Evolutionary conservation across 73 alveolate genomes (phyloP), one percentile per base, ranked within the genome.

Genomic region (Diophrys appendiculata): DNA sequence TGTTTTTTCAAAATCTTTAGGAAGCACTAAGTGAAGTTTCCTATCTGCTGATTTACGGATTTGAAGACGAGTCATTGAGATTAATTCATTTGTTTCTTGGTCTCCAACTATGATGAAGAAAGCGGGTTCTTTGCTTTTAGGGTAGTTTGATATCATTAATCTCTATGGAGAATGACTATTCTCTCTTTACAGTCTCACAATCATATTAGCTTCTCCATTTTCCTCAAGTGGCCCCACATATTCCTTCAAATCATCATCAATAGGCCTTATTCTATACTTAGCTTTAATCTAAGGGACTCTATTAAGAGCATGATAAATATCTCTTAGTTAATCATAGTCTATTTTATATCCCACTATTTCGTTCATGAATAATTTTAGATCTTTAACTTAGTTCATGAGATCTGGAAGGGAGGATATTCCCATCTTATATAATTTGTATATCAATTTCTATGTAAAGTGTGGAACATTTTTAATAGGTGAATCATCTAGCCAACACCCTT

Each of bases 401-500:
- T 93, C 81, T 30, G 90, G 92, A 60, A 92, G 91, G 73, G 82
- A 78, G 43, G 69, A 75, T 65, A 89, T 81, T 13, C 95, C 97
- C 30, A 43, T 83, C 56, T 84, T 72, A 54, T 77, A 54, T 0
- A 94, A 87, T 76, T 88, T 91, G 54, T 80, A 72, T 72, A 93
- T 80, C 3, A 88, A 86, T 1, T 80, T 69, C 24, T 89, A 86
- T 33, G 65, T 81, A 65, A 94, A 88, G 55, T 87, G 91, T 56
- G 99, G 99, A 26, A 93, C 54, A 64, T 91, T 88, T 84, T 75
- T 73, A 34, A 95, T 73, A 8, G 95, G 85, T 68, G 95, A 82
- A 56, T 93, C 93, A 82, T 93, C 93, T 73, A 81, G 85, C 99
- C 99, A 95, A 22, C 91, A 69, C 0, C 98, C 99, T 88, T 96